phyloP scores from a whole-genome alignment of 352 stramenopile genomes.

The Globisporangium mamillatum region DNA sequence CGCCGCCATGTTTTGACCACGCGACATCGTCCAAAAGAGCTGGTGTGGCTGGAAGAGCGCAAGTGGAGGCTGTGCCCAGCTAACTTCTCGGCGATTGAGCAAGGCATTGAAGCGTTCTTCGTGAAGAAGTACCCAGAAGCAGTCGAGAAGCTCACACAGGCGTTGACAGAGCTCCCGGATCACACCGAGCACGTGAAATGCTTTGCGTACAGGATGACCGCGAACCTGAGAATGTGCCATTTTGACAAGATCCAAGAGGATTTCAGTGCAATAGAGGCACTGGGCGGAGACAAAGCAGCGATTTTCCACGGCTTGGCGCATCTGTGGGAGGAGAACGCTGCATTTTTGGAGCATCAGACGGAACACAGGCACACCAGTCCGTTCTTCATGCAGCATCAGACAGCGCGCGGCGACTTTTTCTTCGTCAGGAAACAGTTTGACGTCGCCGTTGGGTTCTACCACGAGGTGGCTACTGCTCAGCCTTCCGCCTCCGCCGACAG shows the following conservation, averaged over 20 bases:
- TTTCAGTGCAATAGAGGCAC: conserved; percentile 48
- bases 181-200: conserved; percentile 72
- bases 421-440: conserved; percentile 63
- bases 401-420: conserved; percentile 53
- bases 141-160: conserved; percentile 47
- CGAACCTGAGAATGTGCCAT: conserved; percentile 55
- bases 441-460: conserved; percentile 45
- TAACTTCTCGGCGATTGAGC: conserved; percentile 43
- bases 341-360: conserved; percentile 41
- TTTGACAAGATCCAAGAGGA: conserved; percentile 50
- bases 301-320: conserved; percentile 75
- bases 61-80: conserved; percentile 50
- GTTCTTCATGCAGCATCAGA: conserved; percentile 57
- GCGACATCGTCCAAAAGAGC: conserved; percentile 21
- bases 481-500: not conserved
- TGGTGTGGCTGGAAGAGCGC: conserved; percentile 29
- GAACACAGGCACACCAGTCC: conserved; percentile 34
- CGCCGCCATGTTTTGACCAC: conserved; percentile 53
- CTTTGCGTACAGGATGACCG: conserved; percentile 72
- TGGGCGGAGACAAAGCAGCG: conserved; percentile 67
- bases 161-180: conserved; percentile 43
- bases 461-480: conserved; percentile 35
- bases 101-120: conserved; percentile 71
- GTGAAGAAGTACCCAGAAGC: conserved; percentile 52
- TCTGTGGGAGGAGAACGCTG: conserved; percentile 62